Evolutionary conservation across 1,284 basidiomycete species (phyloP), one percentile per base, ranked within the genome.

Genomic region (Malassezia arunalokei): DNA sequence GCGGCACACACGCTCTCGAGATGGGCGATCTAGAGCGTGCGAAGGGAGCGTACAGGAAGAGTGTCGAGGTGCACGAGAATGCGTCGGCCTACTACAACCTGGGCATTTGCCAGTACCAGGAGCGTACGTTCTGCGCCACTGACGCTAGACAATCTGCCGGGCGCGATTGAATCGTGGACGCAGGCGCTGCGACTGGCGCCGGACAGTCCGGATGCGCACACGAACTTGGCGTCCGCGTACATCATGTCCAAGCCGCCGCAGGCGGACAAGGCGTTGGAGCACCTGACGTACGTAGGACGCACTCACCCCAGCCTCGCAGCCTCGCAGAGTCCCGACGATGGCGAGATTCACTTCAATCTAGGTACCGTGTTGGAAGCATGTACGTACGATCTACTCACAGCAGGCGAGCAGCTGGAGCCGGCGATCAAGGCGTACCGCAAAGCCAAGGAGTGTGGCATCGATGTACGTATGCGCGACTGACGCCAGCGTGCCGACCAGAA

Each of bases 271-370:
- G 90, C 90, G 31, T 78, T 92, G 60, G 83, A 86, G 73, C 87
- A 92, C 76, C 78, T 92, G 58, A 81, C 83, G 84, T 24, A 77
- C 63, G 80, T 78, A 53, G 45, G 52, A 54, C 62, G 62, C 64
- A 59, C 60, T 54, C 62, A 68, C 20, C 20, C 20, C 20, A 92
- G 89, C 59, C 83, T 86, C 64, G 89, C 90, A 27, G 80, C 84
- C 33, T 82, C 83, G 32, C 80, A 94, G 58, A 81, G 85, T 41
- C 90, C 90, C 33, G 85, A 90, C 69, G 90, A 94, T 77, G 83
- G 87, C 65, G 90, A 95, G 75, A 89, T 92, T 70, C 84, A 87
- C 30, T 94, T 90, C 79, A 94, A 91, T 76, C 80, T 91, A 49
- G 90, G 85, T 28, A 87, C 86, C 24, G 86, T 90, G 63, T 78